Percentiles rank a stretch among this genome's conserved stretches.
phyloP scores from a whole-genome alignment of 768 basidiomycete species.

The Rhizopogon rudus region DNA sequence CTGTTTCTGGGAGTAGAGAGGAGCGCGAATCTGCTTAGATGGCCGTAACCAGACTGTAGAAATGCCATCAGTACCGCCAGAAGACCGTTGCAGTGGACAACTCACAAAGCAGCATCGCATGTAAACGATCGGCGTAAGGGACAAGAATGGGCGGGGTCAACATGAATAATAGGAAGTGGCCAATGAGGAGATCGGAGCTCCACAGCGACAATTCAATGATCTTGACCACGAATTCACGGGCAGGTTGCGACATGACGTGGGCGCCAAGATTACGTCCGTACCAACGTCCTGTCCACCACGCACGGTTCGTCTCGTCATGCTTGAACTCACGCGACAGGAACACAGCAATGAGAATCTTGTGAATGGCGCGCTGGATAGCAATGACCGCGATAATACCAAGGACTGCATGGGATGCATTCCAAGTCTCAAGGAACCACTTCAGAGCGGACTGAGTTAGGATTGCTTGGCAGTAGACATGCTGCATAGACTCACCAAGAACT shows the following conservation, averaged over 20 bases:
- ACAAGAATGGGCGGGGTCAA: conserved; percentile 83
- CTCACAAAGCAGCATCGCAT: conserved; percentile 89
- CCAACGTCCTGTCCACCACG: conserved; percentile 99
- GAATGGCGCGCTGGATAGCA: conserved; percentile 84
- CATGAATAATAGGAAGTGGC: conserved; percentile 86
- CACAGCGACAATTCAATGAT: conserved; percentile 94
- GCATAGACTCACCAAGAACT: conserved; percentile 72
- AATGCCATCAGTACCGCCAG: conserved; percentile 11
- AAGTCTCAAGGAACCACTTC: conserved; percentile 92
- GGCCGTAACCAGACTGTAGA: conserved; percentile 87
- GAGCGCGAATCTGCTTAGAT: conserved; percentile 90
- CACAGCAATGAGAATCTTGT: conserved; percentile 91
- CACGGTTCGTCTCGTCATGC: conserved; percentile 97
- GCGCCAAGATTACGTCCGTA: conserved; percentile 89
- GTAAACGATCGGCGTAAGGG: conserved; percentile 88
- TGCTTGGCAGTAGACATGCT: neutral
- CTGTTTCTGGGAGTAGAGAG: conserved; percentile 86
- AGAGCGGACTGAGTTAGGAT: conserved; percentile 7
- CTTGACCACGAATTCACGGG: conserved; percentile 96
- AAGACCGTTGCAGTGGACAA: conserved; percentile 8
- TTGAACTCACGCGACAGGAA: conserved; percentile 98
- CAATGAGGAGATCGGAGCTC: conserved; percentile 90
- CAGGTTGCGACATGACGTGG: conserved; percentile 95
- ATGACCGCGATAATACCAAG: conserved; percentile 91
- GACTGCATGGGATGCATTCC: conserved; percentile 90